Percentiles rank a stretch among this genome's conserved stretches.
These are phyloP conservation scores for Tillandsia fasciculata DNA, from an alignment of 176 grass and related monocot species.

Conservation along the genomic window DNA sequence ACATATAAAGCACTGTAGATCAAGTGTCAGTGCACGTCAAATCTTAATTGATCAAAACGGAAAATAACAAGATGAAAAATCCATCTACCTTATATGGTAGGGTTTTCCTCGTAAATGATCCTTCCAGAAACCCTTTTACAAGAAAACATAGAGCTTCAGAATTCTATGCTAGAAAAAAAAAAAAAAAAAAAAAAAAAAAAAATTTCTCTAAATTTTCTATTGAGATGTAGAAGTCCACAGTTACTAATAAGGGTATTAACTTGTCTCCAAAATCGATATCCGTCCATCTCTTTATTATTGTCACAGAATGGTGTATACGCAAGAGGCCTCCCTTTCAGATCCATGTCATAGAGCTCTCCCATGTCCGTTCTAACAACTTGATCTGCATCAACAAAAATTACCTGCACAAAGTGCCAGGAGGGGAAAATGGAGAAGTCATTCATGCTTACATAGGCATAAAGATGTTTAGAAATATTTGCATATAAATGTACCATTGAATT, in stretches of 20 bases:
- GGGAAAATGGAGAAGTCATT: conserved; percentile 6
- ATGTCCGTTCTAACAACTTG: conserved; percentile 97
- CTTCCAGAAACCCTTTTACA: conserved; percentile 91
- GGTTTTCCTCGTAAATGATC: conserved; percentile 89
- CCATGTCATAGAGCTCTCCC: conserved; percentile 97
- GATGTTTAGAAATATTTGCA: too few species aligned
- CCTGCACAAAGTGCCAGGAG: conserved; percentile 35
- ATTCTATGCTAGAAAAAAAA: conserved; percentile 24
- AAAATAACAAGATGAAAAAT: background rate
- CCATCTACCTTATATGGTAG: conserved; percentile 81
- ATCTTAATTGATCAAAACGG: background rate
- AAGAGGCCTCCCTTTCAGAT: conserved; percentile 88
- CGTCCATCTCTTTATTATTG: conserved; percentile 99
- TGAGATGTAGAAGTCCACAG: background rate
- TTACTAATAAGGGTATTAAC: conserved; percentile 40
- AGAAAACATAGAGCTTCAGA: conserved; percentile 14
- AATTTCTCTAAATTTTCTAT: background rate
- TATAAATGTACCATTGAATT: too few species aligned
- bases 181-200: conserved; percentile 6
- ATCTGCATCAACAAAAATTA: conserved; percentile 99
- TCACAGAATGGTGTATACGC: conserved; percentile 99
- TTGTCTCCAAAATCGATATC: conserved; percentile 98
- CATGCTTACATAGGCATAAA: conserved; percentile 6
- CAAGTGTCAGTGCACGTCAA: background rate
- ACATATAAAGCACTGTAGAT: conserved; percentile 85